Base-by-base conservation (phyloP, 2,329 filamentous ascomycete genomes). In the Aureobasidium sp. region DNA sequence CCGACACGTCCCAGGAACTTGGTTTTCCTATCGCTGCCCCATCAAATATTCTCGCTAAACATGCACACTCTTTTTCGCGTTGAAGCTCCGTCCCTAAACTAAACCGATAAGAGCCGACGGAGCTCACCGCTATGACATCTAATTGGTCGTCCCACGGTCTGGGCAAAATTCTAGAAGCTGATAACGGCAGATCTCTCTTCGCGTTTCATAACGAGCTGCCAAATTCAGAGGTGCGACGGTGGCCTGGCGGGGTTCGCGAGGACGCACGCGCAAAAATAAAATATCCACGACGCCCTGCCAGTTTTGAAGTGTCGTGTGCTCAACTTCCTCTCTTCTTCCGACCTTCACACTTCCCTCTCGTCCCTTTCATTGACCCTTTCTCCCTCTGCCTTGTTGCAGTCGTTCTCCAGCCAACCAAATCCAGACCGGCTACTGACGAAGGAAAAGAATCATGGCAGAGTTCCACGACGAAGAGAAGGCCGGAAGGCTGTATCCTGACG, bases 171-270 rank as follows among this genome's bases (percentile, higher is more conserved):
- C 57, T 47, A 59, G 57, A 59, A 59, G 36, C 37, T 42, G 57
- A 59, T 59, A 59, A 50, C 54, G 45, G 57, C 57, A 50, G 57
- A 59, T 49, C 44, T 59, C 27, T 59, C 21, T n/a, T 59, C 32
- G 45, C n/a, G 57, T 50, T 49, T 59, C 37, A 37, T 49, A 59
- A 59, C 57, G 57, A 59, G 57, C 57, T 59, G 57, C 57, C 57
- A 49, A 50, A 59, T 59, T 34, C 30, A 59, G 57, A 50, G 37
- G 30, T 49, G 44, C 13, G 57, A 50, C 44, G 44, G 45, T 59
- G 44, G 57, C 34, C 15, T 57, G 57, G 57, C 32, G 54, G 54
- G 54, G 44, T 57, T 29, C 53, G 15, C 30, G 54, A 47, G 7
- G n/a, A 32, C 41, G 44, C 54, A 59, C 54, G 44, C 44, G 44